Base-by-base conservation (phyloP, 805 yeast species). In the Suhomyces xylopsoci region DNA sequence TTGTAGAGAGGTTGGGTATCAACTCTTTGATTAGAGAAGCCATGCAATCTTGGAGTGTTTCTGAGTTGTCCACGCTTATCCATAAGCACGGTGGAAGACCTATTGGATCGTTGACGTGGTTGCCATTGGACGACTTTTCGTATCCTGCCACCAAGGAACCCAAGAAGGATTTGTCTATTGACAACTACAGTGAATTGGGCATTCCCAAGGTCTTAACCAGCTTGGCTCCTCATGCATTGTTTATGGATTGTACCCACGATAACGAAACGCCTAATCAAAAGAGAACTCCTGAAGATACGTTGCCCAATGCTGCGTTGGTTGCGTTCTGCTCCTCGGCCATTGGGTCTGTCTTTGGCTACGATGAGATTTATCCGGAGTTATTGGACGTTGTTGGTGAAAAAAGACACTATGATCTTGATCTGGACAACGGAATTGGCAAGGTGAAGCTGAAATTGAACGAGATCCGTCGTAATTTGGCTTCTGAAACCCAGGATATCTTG, bases 241-340 rank as follows among this genome's bases (percentile, higher is more conserved):
- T 93, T 61, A 93, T 94, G 97, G 98, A 94, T 65, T 93, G 97
- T 63, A 92, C 98, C 1, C 99, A 93, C 67, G 99, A 93, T 68
- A 93, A 93, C 64, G 94, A 91, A 70, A 86, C 84, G 19, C 96
- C 97, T 1, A 80, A 78, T 43, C 96, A 93, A 60, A 90, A 88
- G 70, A 82, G 98, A 65, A 91, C 97, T 0, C 87, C 90, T 1
- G 97, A 92, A 64, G 99, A 93, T 63, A 92, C 98, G 0, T 76
- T 93, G 43, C 96, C 97, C 8, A 93, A 88, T 62, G 97, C 97
- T 3, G 99, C 97, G 0, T 76, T 93, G 49, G 97, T 94, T 3
- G 86, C 97, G 0, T 81, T 93, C 66, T 92, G 98, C 62, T 84
- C 96, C 0, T 88, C 96, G 50, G 97, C 97, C 1, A 86, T 91